Percentiles rank a stretch among this genome's conserved stretches.
These are phyloP conservation scores for Physaria fendleri DNA, from an alignment of 345 rosid species.

Conservation along the genomic window DNA sequence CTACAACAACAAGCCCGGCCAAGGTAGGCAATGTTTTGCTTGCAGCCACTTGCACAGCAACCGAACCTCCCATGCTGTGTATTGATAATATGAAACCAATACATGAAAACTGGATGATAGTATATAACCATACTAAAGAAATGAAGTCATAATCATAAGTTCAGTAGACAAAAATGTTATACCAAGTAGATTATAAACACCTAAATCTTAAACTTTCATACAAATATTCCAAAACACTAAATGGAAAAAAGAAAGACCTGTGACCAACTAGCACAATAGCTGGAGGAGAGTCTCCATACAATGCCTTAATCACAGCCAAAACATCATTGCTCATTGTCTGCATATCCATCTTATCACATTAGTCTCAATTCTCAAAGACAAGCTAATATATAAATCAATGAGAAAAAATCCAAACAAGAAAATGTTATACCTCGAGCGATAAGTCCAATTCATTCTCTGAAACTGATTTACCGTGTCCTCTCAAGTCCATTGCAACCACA, in stretches of 20 bases:
- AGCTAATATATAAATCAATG: not conserved
- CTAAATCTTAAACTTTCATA: not conserved
- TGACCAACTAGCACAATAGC: constrained; percentile 94
- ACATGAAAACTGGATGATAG: not conserved
- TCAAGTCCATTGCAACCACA: constrained; percentile 82
- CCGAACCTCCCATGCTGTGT: constrained; percentile 95
- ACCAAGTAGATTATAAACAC: not conserved
- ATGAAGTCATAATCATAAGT: not conserved
- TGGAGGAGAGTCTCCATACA: constrained; percentile 87
- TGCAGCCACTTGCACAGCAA: constrained; percentile 94
- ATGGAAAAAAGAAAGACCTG: constrained; percentile 38
- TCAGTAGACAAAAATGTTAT: not conserved
- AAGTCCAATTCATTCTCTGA: constrained; percentile 76
- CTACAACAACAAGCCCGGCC: constrained; percentile 88
- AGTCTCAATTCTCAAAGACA: constrained; percentile 1
- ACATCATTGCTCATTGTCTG: constrained; percentile 97
- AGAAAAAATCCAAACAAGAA: not conserved
- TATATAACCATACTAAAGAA: not conserved
- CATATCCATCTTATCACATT: constrained; percentile 17
- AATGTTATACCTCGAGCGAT: constrained; percentile 62
- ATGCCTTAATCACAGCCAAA: constrained; percentile 60
- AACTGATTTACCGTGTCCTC: constrained; percentile 90
- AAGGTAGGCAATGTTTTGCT: constrained; percentile 55
- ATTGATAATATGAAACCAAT: constrained; percentile 3
- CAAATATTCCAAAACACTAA: not conserved